Conservation (phyloP, 345 rosid species). For the Eutrema heterophyllum region DNA sequence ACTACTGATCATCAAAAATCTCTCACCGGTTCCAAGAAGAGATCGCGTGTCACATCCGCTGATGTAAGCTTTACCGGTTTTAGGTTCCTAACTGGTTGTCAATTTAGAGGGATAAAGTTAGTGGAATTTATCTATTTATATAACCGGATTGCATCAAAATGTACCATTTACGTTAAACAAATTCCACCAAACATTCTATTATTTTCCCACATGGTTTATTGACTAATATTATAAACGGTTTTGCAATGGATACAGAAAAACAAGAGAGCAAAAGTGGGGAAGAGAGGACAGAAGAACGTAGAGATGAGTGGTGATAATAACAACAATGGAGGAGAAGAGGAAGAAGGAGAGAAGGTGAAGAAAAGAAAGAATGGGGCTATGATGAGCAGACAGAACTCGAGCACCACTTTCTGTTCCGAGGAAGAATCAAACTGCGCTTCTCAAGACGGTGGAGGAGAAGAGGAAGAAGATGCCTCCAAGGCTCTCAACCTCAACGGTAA, state of each 20-base stretch:
- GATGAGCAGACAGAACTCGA: slow-evolving; percentile 39
- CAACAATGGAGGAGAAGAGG: slow-evolving; percentile 26
- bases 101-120: neutral
- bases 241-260: slow-evolving; percentile 39
- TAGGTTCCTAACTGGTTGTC: neutral
- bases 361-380: slow-evolving; percentile 26
- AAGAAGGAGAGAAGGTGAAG: slow-evolving; percentile 21
- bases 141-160: neutral
- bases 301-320: slow-evolving; percentile 41
- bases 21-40: slow-evolving; percentile 43
- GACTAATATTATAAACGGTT: slow-evolving; percentile 1
- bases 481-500: slow-evolving; percentile 56
- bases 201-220: neutral
- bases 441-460: slow-evolving; percentile 34
- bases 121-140: neutral
- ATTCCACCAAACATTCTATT: neutral
- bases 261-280: slow-evolving; percentile 40
- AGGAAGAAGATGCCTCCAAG: slow-evolving; percentile 33
- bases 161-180: neutral
- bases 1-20: slow-evolving; percentile 35
- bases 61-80: slow-evolving; percentile 45
- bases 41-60: slow-evolving; percentile 37
- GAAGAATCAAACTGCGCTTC: slow-evolving; percentile 47
- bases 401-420: slow-evolving; percentile 58
- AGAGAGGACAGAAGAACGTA: slow-evolving; percentile 38